A percentile compares a stretch with the other conserved stretches of the same genome.
Evolutionary conservation across 495 filamentous ascomycete species (phyloP).

Genomic region (Podospora conica): DNA sequence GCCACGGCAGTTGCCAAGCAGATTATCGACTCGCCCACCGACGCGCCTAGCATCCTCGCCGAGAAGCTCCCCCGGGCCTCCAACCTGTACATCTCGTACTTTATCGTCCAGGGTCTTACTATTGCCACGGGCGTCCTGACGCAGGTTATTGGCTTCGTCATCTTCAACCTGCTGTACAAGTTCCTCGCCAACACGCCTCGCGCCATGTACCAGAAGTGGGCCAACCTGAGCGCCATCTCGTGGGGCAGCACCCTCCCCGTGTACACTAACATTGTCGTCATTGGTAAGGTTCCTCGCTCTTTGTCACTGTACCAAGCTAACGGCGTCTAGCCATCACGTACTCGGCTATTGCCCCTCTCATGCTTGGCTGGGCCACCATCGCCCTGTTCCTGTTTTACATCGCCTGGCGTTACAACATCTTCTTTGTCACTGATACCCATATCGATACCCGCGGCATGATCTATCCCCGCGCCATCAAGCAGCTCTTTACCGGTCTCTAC

Average conservation of each 20-base stretch:
- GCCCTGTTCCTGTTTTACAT: conserved; percentile 85
- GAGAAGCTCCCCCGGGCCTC: conserved; percentile 70
- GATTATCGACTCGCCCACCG: conserved; percentile 58
- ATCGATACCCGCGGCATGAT: conserved; percentile 89
- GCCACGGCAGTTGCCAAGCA: conserved; percentile 58
- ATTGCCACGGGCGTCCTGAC: conserved; percentile 69
- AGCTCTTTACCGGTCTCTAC: conserved; percentile 84
- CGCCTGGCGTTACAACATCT: conserved; percentile 89
- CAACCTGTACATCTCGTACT: conserved; percentile 94
- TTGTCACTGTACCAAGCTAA: conserved; percentile 4
- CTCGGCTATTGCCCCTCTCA: conserved; percentile 82
- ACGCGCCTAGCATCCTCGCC: conserved; percentile 61
- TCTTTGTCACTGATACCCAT: conserved; percentile 78
- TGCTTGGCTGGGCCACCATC: conserved; percentile 79
- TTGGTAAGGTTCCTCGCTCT: conserved; percentile 49
- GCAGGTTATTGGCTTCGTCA: conserved; percentile 68
- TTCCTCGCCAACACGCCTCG: conserved; percentile 51
- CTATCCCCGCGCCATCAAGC: conserved; percentile 86
- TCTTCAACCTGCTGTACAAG: conserved; percentile 73
- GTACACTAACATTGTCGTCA: conserved; percentile 78
- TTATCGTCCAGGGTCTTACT: conserved; percentile 88
- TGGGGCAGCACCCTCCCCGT: conserved; percentile 89
- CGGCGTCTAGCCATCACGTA: conserved; percentile 64
- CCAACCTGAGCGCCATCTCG: conserved; percentile 55
- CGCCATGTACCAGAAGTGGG: conserved; percentile 55